Percentiles rank a stretch among this genome's conserved stretches.
Evolutionary conservation across 768 basidiomycete genomes (phyloP).

Genomic region (Macrocybe gigantea): DNA sequence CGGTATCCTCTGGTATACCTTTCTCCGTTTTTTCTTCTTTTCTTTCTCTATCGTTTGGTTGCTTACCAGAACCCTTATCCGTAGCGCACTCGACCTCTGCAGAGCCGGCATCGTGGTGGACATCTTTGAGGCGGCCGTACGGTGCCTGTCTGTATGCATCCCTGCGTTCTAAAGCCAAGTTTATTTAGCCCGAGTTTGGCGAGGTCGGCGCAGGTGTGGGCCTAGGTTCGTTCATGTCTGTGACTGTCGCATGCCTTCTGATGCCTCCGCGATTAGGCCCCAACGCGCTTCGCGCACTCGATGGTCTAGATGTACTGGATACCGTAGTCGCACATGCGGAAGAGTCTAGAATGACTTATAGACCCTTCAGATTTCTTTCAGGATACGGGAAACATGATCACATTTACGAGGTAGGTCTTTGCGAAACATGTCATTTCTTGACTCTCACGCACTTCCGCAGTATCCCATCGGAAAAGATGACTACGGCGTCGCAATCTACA

Average conservation of each 20-base stretch:
- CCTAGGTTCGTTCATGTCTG: conserved; percentile 27
- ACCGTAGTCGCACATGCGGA: conserved; percentile 32
- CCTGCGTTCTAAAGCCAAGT: neutral
- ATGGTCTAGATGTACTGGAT: conserved; percentile 38
- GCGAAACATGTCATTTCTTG: neutral
- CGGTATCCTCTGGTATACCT: conserved; percentile 35
- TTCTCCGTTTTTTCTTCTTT: neutral
- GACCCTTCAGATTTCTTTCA: conserved; percentile 35
- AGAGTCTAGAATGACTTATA: conserved; percentile 21
- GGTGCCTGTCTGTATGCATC: conserved; percentile 4
- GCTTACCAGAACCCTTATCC: too few relatives aligned
- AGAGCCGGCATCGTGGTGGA: conserved; percentile 37
- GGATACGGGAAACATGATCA: conserved; percentile 34
- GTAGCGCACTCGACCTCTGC: conserved; percentile 36
- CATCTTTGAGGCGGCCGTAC: conserved; percentile 50
- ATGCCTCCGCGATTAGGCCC: conserved; percentile 27
- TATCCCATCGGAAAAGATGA: conserved; percentile 27
- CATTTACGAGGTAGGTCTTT: conserved; percentile 35
- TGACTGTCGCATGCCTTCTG: neutral
- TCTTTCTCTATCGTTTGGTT: neutral
- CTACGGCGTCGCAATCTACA: conserved; percentile 38
- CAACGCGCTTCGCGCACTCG: conserved; percentile 41
- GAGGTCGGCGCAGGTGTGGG: conserved; percentile 54
- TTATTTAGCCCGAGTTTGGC: conserved; percentile 34
- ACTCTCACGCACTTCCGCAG: conserved; percentile 10